Conservation (phyloP, 192 early-diverging fungal species). For the Gigaspora rosea region DNA sequence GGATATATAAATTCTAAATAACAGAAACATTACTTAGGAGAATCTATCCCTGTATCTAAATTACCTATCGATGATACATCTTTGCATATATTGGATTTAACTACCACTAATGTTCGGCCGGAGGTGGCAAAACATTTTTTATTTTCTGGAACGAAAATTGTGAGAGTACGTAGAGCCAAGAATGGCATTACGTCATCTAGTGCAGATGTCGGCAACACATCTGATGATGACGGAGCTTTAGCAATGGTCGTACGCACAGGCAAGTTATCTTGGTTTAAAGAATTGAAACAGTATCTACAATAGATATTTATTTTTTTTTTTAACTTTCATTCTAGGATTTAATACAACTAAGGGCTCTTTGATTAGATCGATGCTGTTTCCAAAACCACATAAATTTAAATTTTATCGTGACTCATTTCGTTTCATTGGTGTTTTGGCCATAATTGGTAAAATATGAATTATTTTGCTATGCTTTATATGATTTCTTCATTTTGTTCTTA, state of each 20-base stretch:
- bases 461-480: background rate
- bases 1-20: background rate
- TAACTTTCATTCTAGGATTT: constrained; percentile 59
- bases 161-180: constrained; percentile 68
- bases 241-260: constrained; percentile 89
- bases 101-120: constrained; percentile 68
- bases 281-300: background rate
- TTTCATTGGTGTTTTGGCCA: constrained; percentile 89
- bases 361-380: constrained; percentile 94
- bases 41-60: constrained; percentile 94
- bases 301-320: background rate
- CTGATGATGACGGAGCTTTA: constrained; percentile 48
- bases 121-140: constrained; percentile 85
- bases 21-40: constrained; percentile 52
- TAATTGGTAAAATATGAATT: constrained; percentile 57
- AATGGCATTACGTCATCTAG: constrained; percentile 41
- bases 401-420: constrained; percentile 98
- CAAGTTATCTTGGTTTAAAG: background rate
- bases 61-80: constrained; percentile 68
- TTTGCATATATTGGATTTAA: constrained; percentile 65
- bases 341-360: constrained; percentile 97
- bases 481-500: background rate
- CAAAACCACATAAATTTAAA: constrained; percentile 93
- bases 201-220: constrained; percentile 34
- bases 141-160: constrained; percentile 91